Percentiles rank a stretch among this genome's conserved stretches.
Conservation (phyloP, 208 protist species). For the Leishmania tropica region DNA sequence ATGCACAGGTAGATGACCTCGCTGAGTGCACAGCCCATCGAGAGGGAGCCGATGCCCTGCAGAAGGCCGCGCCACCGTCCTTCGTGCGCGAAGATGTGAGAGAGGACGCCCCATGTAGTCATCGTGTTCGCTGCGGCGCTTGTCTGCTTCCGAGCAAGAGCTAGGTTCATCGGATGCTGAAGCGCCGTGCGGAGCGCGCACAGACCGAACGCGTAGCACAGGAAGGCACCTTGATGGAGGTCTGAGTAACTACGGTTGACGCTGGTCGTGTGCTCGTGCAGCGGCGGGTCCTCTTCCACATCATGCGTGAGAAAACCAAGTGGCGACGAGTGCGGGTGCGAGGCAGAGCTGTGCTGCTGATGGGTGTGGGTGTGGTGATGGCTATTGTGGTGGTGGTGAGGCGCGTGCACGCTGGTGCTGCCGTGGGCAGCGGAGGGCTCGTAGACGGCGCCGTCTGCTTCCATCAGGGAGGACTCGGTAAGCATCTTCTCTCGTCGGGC, state of each 20-base stretch:
- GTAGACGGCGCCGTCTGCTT: conserved; percentile 4
- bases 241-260: conserved; percentile 81
- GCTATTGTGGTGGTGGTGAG: neutral
- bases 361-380: neutral
- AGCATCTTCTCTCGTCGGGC: conserved; percentile 11
- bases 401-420: neutral
- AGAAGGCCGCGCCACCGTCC: conserved; percentile 56
- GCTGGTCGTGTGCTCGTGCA: conserved; percentile 76
- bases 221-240: conserved; percentile 53
- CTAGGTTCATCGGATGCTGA: conserved; percentile 86
- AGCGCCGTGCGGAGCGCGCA: conserved; percentile 71
- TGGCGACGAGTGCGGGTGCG: neutral
- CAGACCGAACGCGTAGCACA: conserved; percentile 59
- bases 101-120: conserved; percentile 45
- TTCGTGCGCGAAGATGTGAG: conserved; percentile 46
- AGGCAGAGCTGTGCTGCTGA: conserved; percentile 1
- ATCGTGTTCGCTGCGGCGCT: conserved; percentile 31
- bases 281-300: conserved; percentile 23
- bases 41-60: conserved; percentile 66
- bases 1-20: conserved; percentile 81
- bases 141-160: conserved; percentile 81
- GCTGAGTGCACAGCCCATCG: conserved; percentile 71
- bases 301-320: conserved; percentile 26
- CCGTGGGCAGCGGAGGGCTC: neutral
- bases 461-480: conserved; percentile 8